These are phyloP conservation scores for Adansonia rubrostipa DNA, from an alignment of 441 rosid genomes.

Conservation along the genomic window DNA sequence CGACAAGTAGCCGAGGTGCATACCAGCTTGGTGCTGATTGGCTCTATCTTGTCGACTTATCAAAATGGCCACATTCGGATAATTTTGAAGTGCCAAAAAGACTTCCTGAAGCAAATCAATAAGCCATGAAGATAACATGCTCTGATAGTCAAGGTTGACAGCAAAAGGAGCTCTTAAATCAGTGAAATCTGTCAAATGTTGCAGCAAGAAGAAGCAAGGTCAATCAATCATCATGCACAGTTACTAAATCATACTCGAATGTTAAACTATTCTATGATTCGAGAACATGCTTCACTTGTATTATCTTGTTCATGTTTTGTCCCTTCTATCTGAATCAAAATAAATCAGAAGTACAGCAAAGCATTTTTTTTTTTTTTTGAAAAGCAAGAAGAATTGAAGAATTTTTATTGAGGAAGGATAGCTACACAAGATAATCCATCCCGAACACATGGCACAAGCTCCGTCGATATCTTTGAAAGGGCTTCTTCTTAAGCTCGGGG, in stretches of 20 bases:
- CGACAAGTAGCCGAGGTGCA: slow-evolving; percentile 55
- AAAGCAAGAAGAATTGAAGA: no score
- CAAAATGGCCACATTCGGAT: slow-evolving; percentile 38
- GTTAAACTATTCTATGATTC: slow-evolving; percentile 28
- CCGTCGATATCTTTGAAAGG: no score
- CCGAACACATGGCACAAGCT: no score
- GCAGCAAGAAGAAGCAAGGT: slow-evolving; percentile 82
- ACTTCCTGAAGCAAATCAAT: background rate
- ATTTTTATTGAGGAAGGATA: no score
- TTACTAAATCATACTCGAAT: slow-evolving; percentile 76
- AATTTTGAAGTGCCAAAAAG: slow-evolving; percentile 34
- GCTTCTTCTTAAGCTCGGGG: no score
- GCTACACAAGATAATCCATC: no score
- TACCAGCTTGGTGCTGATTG: slow-evolving; percentile 76
- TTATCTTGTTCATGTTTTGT: no score
- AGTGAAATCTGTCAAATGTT: slow-evolving; percentile 64
- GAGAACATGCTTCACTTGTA: no score
- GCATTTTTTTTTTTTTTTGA: no score
- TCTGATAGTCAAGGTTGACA: slow-evolving; percentile 46
- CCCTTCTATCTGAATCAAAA: no score
- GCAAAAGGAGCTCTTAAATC: slow-evolving; percentile 53
- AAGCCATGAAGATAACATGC: slow-evolving; percentile 30
- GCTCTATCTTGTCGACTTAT: slow-evolving; percentile 74
- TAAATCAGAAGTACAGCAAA: no score
- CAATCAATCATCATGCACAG: slow-evolving; percentile 44